These are phyloP conservation scores for Amauroascus niger DNA, from an alignment of 2,329 filamentous ascomycete species.

Conservation along the genomic window DNA sequence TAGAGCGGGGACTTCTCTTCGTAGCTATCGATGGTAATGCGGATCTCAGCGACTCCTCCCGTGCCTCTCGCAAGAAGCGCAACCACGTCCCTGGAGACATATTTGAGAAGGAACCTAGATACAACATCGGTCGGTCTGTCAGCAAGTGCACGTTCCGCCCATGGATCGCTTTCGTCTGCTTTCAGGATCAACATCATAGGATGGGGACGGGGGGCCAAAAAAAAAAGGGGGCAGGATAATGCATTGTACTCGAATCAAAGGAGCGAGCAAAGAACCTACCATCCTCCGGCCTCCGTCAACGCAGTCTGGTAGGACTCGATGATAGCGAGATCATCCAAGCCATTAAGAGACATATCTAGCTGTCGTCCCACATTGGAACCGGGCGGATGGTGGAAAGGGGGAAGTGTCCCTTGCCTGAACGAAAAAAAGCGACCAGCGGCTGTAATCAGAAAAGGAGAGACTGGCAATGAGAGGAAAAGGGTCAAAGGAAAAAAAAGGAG, in stretches of 20 bases:
- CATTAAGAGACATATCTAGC: conserved; percentile 79
- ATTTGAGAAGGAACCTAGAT: conserved; percentile 84
- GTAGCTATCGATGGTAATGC: conserved; percentile 66
- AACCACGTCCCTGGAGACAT: conserved; percentile 78
- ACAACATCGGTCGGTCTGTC: conserved; percentile 17
- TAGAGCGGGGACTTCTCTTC: conserved; percentile 81
- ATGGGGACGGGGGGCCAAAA: neutral
- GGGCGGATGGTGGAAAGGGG: neutral
- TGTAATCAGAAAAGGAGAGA: conserved; percentile 4
- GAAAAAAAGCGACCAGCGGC: neutral
- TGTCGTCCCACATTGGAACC: conserved; percentile 17
- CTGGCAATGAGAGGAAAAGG: conserved; percentile 4
- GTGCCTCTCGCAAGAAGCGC: conserved; percentile 66
- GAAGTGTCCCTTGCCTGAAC: neutral
- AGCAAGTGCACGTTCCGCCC: too few relatives aligned
- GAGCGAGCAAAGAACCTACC: conserved; percentile 51
- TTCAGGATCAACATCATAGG: too few relatives aligned
- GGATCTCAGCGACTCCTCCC: conserved; percentile 75
- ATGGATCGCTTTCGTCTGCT: too few relatives aligned
- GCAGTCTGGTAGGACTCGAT: conserved; percentile 76
- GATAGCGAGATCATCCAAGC: conserved; percentile 71
- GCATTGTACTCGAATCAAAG: neutral
- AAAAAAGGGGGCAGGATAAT: neutral
- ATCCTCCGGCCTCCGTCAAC: conserved; percentile 77
- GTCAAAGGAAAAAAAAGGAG: conserved; percentile 4